These are phyloP conservation scores for Funneliformis geosporum DNA, from an alignment of 192 early-diverging fungal species.

Conservation along the genomic window DNA sequence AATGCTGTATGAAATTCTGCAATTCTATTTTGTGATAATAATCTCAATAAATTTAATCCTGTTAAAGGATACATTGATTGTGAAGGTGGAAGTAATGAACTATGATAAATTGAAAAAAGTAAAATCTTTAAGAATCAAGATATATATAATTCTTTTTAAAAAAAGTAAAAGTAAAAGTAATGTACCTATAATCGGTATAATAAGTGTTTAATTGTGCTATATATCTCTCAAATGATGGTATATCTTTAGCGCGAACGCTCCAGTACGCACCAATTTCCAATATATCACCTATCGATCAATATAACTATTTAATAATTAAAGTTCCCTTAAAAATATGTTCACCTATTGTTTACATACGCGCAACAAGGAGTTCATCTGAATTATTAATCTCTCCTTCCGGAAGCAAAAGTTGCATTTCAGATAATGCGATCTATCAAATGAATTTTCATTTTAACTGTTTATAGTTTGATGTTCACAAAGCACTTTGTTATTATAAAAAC, in stretches of 20 bases:
- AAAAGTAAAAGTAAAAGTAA: conserved; percentile 10
- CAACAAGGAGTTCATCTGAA: conserved; percentile 50
- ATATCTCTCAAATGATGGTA: conserved; percentile 94
- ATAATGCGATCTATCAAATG: conserved; percentile 50
- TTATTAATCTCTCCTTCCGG: conserved; percentile 45
- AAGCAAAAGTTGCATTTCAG: conserved; percentile 49
- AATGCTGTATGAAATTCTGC: conserved; percentile 99
- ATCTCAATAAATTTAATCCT: conserved; percentile 89
- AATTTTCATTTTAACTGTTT: neutral
- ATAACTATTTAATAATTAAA: neutral
- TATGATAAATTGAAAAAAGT: neutral
- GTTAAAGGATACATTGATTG: conserved; percentile 85
- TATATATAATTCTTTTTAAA: neutral
- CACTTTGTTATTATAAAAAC: conserved; percentile 38
- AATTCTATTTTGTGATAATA: conserved; percentile 91
- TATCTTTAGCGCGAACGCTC: conserved; percentile 84
- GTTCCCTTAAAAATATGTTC: neutral
- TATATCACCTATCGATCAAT: conserved; percentile 65
- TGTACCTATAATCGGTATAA: conserved; percentile 79
- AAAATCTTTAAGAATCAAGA: no score
- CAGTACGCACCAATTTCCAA: conserved; percentile 90
- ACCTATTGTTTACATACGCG: conserved; percentile 47
- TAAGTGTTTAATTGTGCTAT: conserved; percentile 89
- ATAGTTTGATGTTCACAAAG: neutral
- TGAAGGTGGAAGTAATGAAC: conserved; percentile 67